Evolutionary conservation across 495 filamentous ascomycete species (phyloP), one percentile per base, ranked within the genome.

Genomic region (Podospora didyma): DNA sequence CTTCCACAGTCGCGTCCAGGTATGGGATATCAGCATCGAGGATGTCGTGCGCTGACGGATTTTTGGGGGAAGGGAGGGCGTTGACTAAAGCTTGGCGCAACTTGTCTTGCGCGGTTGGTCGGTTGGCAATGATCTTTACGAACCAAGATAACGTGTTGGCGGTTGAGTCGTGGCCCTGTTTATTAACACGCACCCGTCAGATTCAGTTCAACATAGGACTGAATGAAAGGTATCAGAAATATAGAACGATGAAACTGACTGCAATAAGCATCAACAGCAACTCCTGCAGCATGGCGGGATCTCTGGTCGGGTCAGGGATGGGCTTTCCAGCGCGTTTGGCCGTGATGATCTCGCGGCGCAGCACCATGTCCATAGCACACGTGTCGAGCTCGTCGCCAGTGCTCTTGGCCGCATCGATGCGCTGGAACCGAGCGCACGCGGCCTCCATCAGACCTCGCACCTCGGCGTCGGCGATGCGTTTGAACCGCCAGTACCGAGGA

Each of bases 1-100:
- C 75, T 46, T 74, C 73, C 14, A 71, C 50, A 0, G 54, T 51
- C 0, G 67, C 75, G 47, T 74, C 67, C 9, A 77, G 69, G 48
- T 73, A 75, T 0, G 71, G 74, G 16, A 77, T 53, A 7, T 54
- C 57, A 0, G 52, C 46, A 28, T 60, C 52, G 16, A 66, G 31
- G 10, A 76, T 64, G 12, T 65, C 68, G 10, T 49, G 39, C 2
- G 65, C 63, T 0, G 62, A 53, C 3, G 58, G 39, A 11, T 21
- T 51, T 3, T 34, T 31, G 20, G 39, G 21, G 21, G n/a, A 12
- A 1, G 58, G 49, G 31, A 64, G 65, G 7, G 60, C 57, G 3
- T 49, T 53, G 2, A 17, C 44, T 1, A 76, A 34, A 1, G 58
- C 59, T 1, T 52, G 20, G 0, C 71, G 68, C 1, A 76, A 57